Evolutionary conservation across 2,329 filamentous ascomycete genomes (phyloP).

Genomic region (Colletotrichum sp.): DNA sequence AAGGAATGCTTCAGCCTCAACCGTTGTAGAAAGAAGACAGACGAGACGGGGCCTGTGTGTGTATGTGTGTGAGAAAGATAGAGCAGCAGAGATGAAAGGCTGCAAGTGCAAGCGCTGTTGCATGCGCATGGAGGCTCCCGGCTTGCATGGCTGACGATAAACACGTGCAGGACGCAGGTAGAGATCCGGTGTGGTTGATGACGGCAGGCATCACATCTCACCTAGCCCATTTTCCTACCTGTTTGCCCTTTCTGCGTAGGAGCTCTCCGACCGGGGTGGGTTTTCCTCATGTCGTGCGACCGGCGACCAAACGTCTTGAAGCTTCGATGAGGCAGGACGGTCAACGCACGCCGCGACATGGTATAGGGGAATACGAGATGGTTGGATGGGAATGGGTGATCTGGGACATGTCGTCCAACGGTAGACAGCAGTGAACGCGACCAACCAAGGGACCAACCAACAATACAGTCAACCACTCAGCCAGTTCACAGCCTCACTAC

Average conservation of each 20-base stretch:
- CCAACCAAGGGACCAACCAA: not conserved
- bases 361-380: not conserved
- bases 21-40: not conserved
- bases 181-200: not conserved
- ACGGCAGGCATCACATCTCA: not conserved
- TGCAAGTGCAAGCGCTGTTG: not conserved
- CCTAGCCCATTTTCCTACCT: not conserved
- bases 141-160: not conserved
- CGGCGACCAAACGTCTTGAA: conserved; percentile 8
- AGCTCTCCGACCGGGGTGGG: not conserved
- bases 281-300: conserved; percentile 4
- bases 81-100: not conserved
- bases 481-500: not conserved
- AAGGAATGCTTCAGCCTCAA: not conserved
- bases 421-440: not conserved
- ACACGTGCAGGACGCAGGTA: not conserved
- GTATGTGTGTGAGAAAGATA: not conserved
- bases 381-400: not conserved
- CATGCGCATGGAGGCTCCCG: not conserved
- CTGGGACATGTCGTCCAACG: conserved; percentile 1
- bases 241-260: conserved; percentile 7
- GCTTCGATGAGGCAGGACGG: conserved; percentile 13
- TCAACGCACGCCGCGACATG: not conserved
- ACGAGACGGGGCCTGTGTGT: not conserved
- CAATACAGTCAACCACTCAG: not conserved